Evolutionary conservation across 352 stramenopile species (phyloP).

Genomic region (Globisporangium paroecandrum): DNA sequence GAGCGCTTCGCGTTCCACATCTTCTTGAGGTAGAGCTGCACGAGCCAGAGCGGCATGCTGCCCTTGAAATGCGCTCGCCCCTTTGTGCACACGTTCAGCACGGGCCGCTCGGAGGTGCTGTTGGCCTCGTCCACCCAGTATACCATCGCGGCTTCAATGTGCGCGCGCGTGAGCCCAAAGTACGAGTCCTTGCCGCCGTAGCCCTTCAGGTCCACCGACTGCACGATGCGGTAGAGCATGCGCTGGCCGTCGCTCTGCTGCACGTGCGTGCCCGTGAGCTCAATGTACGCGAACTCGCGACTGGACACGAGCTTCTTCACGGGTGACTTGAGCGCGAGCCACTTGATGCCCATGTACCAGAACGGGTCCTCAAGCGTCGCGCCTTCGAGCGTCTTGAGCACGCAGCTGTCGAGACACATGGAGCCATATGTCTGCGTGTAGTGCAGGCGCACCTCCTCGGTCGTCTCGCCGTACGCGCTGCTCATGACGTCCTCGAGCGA

Average conservation of each 20-base stretch:
- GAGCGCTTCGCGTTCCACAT: constrained; percentile 44
- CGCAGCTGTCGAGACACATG: constrained; percentile 52
- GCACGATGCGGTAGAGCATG: constrained; percentile 60
- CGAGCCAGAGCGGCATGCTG: constrained; percentile 46
- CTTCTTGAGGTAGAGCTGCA: constrained; percentile 60
- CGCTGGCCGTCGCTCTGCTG: constrained; percentile 33
- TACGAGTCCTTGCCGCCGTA: constrained; percentile 65
- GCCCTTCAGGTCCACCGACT: constrained; percentile 54
- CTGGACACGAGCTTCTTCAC: constrained; percentile 54
- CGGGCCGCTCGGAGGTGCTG: constrained; percentile 10
- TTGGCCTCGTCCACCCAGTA: constrained; percentile 55
- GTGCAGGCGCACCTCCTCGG: constrained; percentile 38
- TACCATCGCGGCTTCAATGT: constrained; percentile 59
- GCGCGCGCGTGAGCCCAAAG: constrained; percentile 63
- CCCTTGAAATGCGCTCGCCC: constrained; percentile 59
- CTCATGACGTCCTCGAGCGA: constrained; percentile 68
- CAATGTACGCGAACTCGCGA: constrained; percentile 69
- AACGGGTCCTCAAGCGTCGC: constrained; percentile 65
- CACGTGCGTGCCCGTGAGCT: constrained; percentile 63
- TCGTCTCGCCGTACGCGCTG: constrained; percentile 59
- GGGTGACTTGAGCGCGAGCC: constrained; percentile 62
- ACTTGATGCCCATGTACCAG: constrained; percentile 76
- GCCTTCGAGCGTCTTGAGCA: constrained; percentile 61
- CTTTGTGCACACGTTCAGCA: constrained; percentile 61
- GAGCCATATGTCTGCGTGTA: constrained; percentile 42